phyloP scores from a whole-genome alignment of 2,329 filamentous ascomycete genomes.

The Helicocarpus griseus region DNA sequence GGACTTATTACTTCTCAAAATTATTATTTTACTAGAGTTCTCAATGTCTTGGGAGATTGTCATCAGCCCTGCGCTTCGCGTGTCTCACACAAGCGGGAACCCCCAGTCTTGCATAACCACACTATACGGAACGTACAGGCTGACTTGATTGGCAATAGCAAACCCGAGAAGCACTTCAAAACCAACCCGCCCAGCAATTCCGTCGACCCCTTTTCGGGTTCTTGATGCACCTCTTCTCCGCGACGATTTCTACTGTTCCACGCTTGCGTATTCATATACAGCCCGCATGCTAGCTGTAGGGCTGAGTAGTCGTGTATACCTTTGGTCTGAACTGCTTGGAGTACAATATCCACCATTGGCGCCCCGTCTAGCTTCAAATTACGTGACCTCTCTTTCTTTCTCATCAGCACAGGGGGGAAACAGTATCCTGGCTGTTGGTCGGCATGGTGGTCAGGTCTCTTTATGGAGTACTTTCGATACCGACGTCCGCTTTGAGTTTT shows the following conservation, averaged over 20 bases:
- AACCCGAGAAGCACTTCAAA: slow-evolving; percentile 15
- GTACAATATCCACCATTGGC: slow-evolving; percentile 51
- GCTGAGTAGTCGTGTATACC: slow-evolving; percentile 67
- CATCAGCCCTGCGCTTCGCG: too few relatives aligned
- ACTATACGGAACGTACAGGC: background rate
- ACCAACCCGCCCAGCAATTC: slow-evolving; percentile 41
- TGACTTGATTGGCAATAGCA: slow-evolving; percentile 15
- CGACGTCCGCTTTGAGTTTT: slow-evolving; percentile 62
- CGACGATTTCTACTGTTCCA: slow-evolving; percentile 92
- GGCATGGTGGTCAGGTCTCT: slow-evolving; percentile 64
- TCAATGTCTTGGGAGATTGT: too few relatives aligned
- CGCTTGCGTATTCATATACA: slow-evolving; percentile 72
- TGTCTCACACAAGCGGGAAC: background rate
- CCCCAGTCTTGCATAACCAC: background rate
- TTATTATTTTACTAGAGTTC: too few relatives aligned
- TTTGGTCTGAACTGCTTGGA: slow-evolving; percentile 72
- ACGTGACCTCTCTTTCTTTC: slow-evolving; percentile 80
- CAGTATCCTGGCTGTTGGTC: slow-evolving; percentile 74
- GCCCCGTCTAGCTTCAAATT: slow-evolving; percentile 40
- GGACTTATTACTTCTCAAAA: background rate
- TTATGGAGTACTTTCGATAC: slow-evolving; percentile 64
- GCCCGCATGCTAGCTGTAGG: slow-evolving; percentile 74
- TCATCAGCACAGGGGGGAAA: slow-evolving; percentile 68
- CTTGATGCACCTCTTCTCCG: slow-evolving; percentile 81
- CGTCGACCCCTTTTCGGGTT: slow-evolving; percentile 70